phyloP scores from a whole-genome alignment of 345 rosid genomes.

The Carallia pectinifolia region DNA sequence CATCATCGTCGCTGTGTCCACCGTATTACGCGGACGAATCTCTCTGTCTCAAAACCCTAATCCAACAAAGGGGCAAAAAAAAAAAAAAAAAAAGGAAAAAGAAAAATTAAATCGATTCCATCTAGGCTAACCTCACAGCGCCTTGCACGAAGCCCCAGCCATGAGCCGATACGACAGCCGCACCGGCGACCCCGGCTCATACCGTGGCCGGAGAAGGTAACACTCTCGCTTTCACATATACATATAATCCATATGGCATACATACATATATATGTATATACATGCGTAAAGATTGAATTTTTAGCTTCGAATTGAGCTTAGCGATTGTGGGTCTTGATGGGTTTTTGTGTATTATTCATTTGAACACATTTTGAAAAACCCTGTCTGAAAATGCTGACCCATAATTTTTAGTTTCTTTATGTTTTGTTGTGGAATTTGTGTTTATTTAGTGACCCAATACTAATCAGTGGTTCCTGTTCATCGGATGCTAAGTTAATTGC shows the following conservation, averaged over 20 bases:
- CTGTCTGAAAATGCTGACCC: too few species aligned
- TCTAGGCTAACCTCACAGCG: background rate
- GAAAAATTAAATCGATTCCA: background rate
- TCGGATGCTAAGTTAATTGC: too few species aligned
- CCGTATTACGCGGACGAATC: too few species aligned
- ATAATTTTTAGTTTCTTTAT: too few species aligned
- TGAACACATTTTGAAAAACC: too few species aligned
- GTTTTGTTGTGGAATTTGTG: too few species aligned
- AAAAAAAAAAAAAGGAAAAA: background rate
- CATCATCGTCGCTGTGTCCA: too few species aligned
- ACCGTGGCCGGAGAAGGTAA: slow-evolving; percentile 92
- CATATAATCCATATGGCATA: too few species aligned
- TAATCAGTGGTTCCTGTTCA: background rate
- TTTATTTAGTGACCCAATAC: background rate
- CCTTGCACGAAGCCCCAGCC: background rate
- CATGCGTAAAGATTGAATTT: background rate
- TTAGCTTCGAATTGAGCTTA: background rate
- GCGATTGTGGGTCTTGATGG: background rate
- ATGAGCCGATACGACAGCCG: slow-evolving; percentile 99
- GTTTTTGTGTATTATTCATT: background rate
- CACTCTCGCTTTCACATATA: too few species aligned
- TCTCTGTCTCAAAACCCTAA: background rate
- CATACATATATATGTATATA: too few species aligned
- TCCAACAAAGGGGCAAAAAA: background rate
- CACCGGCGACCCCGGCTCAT: slow-evolving; percentile 79